Percentiles rank a stretch among this genome's conserved stretches.
phyloP scores from a whole-genome alignment of 2,329 filamentous ascomycete genomes.

The Fonsecaea nubica region DNA sequence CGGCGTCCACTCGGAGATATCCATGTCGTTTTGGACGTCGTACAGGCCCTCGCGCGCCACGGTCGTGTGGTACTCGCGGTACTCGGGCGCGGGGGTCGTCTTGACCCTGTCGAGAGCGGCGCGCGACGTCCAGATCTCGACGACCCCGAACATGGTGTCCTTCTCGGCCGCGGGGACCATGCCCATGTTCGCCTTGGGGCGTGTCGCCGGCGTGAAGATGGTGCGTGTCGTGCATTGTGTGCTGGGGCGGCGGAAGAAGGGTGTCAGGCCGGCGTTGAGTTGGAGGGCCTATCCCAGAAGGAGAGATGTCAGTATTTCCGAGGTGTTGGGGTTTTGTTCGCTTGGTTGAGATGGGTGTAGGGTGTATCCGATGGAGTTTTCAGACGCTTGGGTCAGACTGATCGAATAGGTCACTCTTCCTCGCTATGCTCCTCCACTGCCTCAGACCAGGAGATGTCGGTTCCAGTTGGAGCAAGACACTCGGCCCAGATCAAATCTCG shows the following conservation, averaged over 20 bases:
- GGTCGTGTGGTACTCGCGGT: conserved; percentile 19
- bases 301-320: not conserved
- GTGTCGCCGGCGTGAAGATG: conserved; percentile 87
- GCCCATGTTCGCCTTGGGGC: conserved; percentile 96
- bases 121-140: conserved; percentile 32
- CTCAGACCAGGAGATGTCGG: not conserved
- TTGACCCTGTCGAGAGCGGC: conserved; percentile 21
- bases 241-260: conserved; percentile 17
- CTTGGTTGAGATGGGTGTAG: not conserved
- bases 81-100: conserved; percentile 7
- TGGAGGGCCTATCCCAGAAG: conserved; percentile 6
- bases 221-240: conserved; percentile 73
- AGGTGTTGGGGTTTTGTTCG: not conserved
- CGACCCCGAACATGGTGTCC: conserved; percentile 19
- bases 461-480: not conserved
- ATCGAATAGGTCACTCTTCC: not conserved
- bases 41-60: conserved; percentile 30
- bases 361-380: not conserved
- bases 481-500: not conserved
- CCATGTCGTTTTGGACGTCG: conserved; percentile 22
- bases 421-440: not conserved
- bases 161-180: conserved; percentile 64
- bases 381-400: not conserved
- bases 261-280: not conserved
- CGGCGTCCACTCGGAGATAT: conserved; percentile 33